Percentiles rank a stretch among this genome's conserved stretches.
These are phyloP conservation scores for Papilionanthe hybrid DNA, from an alignment of 116 monocot species.

Conservation along the genomic window DNA sequence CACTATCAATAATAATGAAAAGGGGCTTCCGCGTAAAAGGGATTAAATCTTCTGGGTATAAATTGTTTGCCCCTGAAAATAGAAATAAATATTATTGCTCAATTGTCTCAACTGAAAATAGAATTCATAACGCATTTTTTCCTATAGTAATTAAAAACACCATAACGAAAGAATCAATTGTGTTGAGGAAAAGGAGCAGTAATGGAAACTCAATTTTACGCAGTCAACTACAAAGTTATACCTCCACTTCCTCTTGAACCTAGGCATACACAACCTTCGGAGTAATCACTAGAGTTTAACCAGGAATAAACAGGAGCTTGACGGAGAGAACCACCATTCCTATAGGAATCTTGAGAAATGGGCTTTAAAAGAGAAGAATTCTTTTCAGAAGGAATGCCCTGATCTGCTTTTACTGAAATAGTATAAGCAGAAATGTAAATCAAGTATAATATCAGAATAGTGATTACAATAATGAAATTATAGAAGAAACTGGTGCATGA, in stretches of 20 bases:
- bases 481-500: slow-evolving; percentile 9
- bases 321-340: slow-evolving; percentile 11
- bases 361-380: slow-evolving; percentile 20
- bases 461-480: background rate
- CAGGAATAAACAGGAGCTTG: slow-evolving; percentile 8
- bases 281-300: slow-evolving; percentile 13
- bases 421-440: background rate
- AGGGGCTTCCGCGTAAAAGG: slow-evolving; percentile 94
- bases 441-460: slow-evolving; percentile 7
- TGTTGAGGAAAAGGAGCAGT: background rate
- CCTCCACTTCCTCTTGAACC: slow-evolving; percentile 70
- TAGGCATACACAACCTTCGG: slow-evolving; percentile 42
- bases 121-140: background rate
- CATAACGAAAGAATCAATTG: background rate
- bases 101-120: background rate
- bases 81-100: slow-evolving; percentile 13
- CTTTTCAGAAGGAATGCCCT: slow-evolving; percentile 29
- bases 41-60: slow-evolving; percentile 90
- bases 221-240: slow-evolving; percentile 15
- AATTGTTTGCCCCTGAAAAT: slow-evolving; percentile 61
- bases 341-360: slow-evolving; percentile 17
- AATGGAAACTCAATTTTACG: background rate
- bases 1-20: slow-evolving; percentile 91
- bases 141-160: background rate
- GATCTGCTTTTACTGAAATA: slow-evolving; percentile 53